Percentiles rank a stretch among this genome's conserved stretches.
These are phyloP conservation scores for Aspergillus versicolor DNA, from an alignment of 2,329 filamentous ascomycete genomes.

Conservation along the genomic window DNA sequence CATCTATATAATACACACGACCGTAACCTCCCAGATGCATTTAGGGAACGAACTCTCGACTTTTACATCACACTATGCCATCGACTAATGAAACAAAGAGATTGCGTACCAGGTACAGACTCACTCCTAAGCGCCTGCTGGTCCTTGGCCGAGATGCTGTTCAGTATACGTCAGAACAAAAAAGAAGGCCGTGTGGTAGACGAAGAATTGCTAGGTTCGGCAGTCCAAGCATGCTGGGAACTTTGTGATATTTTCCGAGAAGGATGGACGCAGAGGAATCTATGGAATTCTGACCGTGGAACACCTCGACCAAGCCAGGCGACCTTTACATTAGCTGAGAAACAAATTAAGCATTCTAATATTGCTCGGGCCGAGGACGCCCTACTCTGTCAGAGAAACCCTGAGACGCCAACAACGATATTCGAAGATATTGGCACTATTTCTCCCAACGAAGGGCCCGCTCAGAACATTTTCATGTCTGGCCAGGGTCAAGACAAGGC, in stretches of 20 bases:
- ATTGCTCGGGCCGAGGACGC: slow-evolving; percentile 27
- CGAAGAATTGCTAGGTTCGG: slow-evolving; percentile 80
- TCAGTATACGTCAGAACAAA: slow-evolving; percentile 80
- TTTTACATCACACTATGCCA: slow-evolving; percentile 95
- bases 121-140: slow-evolving; percentile 82
- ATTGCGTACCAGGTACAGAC: slow-evolving; percentile 76
- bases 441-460: slow-evolving; percentile 74
- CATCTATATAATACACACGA: slow-evolving; percentile 93
- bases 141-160: slow-evolving; percentile 88
- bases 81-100: slow-evolving; percentile 91
- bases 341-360: slow-evolving; percentile 50
- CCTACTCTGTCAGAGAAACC: slow-evolving; percentile 42
- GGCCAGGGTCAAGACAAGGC: slow-evolving; percentile 64
- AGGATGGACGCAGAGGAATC: slow-evolving; percentile 78
- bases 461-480: slow-evolving; percentile 85
- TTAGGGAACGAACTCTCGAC: slow-evolving; percentile 84
- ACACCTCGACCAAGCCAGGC: slow-evolving; percentile 81
- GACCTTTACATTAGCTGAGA: slow-evolving; percentile 63
- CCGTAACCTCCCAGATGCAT: slow-evolving; percentile 76
- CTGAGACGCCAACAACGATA: slow-evolving; percentile 91
- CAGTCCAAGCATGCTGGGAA: slow-evolving; percentile 92
- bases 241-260: slow-evolving; percentile 90
- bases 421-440: slow-evolving; percentile 89
- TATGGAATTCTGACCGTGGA: slow-evolving; percentile 69
- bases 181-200: slow-evolving; percentile 71